Conservation (phyloP, 768 basidiomycete species). For the Suillus variegatus region DNA sequence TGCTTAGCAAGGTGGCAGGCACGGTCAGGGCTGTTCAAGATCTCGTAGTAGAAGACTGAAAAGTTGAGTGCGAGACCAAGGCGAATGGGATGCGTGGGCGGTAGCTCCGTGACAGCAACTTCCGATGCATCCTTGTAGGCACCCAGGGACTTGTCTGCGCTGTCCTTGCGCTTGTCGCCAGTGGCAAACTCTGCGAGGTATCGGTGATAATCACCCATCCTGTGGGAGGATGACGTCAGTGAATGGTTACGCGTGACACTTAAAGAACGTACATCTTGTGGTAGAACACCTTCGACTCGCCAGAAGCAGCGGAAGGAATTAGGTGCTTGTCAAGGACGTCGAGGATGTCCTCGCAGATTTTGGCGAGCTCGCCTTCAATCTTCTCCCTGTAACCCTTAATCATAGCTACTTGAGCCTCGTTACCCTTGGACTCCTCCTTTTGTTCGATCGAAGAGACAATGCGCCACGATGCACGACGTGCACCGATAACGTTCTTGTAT, state of each 20-base stretch:
- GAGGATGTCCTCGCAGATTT: conserved; percentile 99
- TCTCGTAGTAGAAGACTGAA: conserved; percentile 99
- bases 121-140: conserved; percentile 98
- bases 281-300: conserved; percentile 99
- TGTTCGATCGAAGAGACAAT: conserved; percentile 99
- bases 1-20: conserved; percentile 99
- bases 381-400: conserved; percentile 98
- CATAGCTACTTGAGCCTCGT: conserved; percentile 94
- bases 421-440: conserved; percentile 99
- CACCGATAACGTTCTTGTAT: conserved; percentile 99
- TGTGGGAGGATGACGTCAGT: conserved; percentile 35
- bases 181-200: conserved; percentile 99
- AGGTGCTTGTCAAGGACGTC: conserved; percentile 97
- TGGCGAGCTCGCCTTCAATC: conserved; percentile 94
- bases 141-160: conserved; percentile 95
- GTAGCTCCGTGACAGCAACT: conserved; percentile 94
- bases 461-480: conserved; percentile 96
- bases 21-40: conserved; percentile 97
- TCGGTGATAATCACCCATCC: conserved; percentile 99
- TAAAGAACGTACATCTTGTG: conserved; percentile 85
- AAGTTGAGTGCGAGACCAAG: conserved; percentile 99
- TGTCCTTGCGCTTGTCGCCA: conserved; percentile 95
- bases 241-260: not conserved
- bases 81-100: conserved; percentile 96
- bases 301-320: conserved; percentile 93